Base-by-base conservation (phyloP, 73 alveolate species). In the Paramecium caudatum region DNA sequence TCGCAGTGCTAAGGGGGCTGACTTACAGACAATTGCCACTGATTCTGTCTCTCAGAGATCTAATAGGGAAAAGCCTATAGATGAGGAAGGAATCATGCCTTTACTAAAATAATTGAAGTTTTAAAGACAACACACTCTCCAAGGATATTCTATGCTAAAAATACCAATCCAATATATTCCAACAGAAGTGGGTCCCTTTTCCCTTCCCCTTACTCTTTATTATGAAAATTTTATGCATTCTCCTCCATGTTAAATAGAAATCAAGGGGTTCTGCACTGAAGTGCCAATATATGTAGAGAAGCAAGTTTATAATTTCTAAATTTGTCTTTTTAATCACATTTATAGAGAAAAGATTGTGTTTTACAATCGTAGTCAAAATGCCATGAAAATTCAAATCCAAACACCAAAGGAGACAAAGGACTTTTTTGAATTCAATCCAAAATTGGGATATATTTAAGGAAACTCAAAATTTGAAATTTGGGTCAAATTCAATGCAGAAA, bases 211-310 rank as follows among this genome's bases (percentile, higher is more conserved):
- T 45, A 91, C 90, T 41, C 82, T 98, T 36, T 92, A 94, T 74
- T 97, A 94, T 81, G 95, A 95, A 65, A 98, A 98, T 85, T 86
- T 63, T 46, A 21, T 86, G 39, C 93, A 86, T 86, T 86, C 93
- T 61, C 93, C 90, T 1, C 93, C 93, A 6, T 36, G 63, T 50
- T 94, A 94, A 95, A 96, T 85, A 37, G 94, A 82, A 46, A 82
- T 94, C 6, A 81, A 82, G 63, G 99, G 99, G n/a, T 93, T 93
- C 16, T 96, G 99, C 82, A 97, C 96, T 8, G 99, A 98, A 82
- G 98, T 98, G 34, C 99, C 99, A 27, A 98, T 98, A 21, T 98
- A 94, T 91, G 98, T 97, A 46, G 99, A 97, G 47, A 95, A 93
- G 68, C 80, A 88, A 65, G 91, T 92, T 41, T 98, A 98, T 91